These are phyloP conservation scores for Trichoderma arundinaceum DNA, from an alignment of 2,329 filamentous ascomycete genomes.

Conservation along the genomic window DNA sequence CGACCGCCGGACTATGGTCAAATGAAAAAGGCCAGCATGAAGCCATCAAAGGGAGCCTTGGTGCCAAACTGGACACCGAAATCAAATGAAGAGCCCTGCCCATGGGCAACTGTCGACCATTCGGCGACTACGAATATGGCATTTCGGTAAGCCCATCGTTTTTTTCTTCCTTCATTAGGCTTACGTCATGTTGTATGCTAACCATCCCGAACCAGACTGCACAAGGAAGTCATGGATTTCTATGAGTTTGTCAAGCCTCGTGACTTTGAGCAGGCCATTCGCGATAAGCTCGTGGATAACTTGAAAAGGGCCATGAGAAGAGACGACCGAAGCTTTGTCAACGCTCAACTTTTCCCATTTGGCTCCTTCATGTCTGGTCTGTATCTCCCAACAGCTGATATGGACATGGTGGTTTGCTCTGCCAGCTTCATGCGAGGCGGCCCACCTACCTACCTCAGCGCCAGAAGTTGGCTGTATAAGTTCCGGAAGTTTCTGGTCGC, in stretches of 20 bases:
- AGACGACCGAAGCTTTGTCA: slow-evolving; percentile 56
- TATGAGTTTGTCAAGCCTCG: slow-evolving; percentile 82
- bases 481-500: slow-evolving; percentile 66
- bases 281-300: slow-evolving; percentile 72
- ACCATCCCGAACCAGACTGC: slow-evolving; percentile 61
- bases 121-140: slow-evolving; percentile 58
- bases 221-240: slow-evolving; percentile 90
- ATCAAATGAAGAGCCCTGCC: slow-evolving; percentile 53
- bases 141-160: slow-evolving; percentile 54
- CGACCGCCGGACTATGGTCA: slow-evolving; percentile 61
- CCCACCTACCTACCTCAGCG: slow-evolving; percentile 53
- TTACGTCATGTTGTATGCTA: not conserved
- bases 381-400: slow-evolving; percentile 76
- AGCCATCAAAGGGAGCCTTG: slow-evolving; percentile 56
- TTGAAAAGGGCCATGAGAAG: slow-evolving; percentile 65
- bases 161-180: not conserved
- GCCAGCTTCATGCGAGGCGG: slow-evolving; percentile 61
- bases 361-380: slow-evolving; percentile 92
- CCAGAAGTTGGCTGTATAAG: slow-evolving; percentile 63
- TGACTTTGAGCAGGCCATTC: slow-evolving; percentile 76
- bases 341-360: slow-evolving; percentile 74
- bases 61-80: slow-evolving; percentile 58
- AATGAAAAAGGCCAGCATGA: slow-evolving; percentile 58
- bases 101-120: slow-evolving; percentile 68
- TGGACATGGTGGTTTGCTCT: slow-evolving; percentile 86